Evolutionary conservation across 1,284 basidiomycete genomes (phyloP).

Genomic region (Pseudozyma sp.): DNA sequence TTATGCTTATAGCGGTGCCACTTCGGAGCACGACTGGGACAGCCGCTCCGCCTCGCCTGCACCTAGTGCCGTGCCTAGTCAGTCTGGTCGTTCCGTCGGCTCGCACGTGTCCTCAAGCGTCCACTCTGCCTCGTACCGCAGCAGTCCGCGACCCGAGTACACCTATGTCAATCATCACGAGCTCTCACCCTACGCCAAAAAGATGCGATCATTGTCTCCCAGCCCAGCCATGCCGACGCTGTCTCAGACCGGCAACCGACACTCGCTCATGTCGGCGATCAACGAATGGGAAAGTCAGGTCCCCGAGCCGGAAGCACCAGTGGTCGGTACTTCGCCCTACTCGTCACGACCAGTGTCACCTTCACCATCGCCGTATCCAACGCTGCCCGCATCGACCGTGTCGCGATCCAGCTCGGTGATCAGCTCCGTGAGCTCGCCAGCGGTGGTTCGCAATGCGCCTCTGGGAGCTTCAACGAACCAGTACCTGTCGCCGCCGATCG

Average conservation of each 20-base stretch:
- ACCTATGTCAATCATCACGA: slow-evolving; percentile 51
- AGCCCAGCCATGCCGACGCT: slow-evolving; percentile 33
- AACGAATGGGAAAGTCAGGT: slow-evolving; percentile 63
- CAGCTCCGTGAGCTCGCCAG: slow-evolving; percentile 48
- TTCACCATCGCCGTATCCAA: slow-evolving; percentile 35
- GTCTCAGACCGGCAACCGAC: slow-evolving; percentile 36
- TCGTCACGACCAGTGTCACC: slow-evolving; percentile 38
- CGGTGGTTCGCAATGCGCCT: slow-evolving; percentile 59
- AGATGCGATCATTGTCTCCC: slow-evolving; percentile 53
- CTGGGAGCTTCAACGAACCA: slow-evolving; percentile 63
- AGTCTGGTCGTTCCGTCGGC: slow-evolving; percentile 46
- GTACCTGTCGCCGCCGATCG: slow-evolving; percentile 50
- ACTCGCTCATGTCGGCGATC: slow-evolving; percentile 62
- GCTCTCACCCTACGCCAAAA: slow-evolving; percentile 50
- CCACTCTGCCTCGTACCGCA: slow-evolving; percentile 39
- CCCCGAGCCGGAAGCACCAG: slow-evolving; percentile 24
- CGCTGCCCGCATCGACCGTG: slow-evolving; percentile 49
- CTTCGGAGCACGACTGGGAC: slow-evolving; percentile 36
- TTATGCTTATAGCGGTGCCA: slow-evolving; percentile 29
- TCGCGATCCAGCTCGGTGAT: slow-evolving; percentile 51
- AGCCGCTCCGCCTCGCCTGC: slow-evolving; percentile 45
- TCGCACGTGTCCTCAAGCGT: slow-evolving; percentile 55
- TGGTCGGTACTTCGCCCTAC: slow-evolving; percentile 19
- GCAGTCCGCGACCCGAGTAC: slow-evolving; percentile 44
- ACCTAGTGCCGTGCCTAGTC: slow-evolving; percentile 45